Evolutionary conservation across 2,329 filamentous ascomycete species (phyloP).

Genomic region (Colletotrichum sp.): DNA sequence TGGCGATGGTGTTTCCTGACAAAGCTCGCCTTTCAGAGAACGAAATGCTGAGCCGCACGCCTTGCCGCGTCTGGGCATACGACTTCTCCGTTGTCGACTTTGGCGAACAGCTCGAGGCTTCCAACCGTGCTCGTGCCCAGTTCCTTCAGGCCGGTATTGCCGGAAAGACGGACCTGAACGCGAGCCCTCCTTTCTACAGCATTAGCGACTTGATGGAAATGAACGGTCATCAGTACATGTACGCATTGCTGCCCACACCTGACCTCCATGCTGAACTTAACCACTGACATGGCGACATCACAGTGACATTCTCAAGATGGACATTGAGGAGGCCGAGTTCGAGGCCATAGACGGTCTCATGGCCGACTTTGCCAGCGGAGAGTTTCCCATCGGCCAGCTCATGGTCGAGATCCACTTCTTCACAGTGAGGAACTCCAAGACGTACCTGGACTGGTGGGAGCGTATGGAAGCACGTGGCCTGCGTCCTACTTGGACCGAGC

Average conservation of each 20-base stretch:
- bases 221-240: constrained; percentile 42
- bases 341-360: constrained; percentile 30
- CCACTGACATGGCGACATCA: neutral
- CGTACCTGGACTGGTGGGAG: constrained; percentile 27
- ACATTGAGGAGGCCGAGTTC: constrained; percentile 42
- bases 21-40: constrained; percentile 27
- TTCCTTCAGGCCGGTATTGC: constrained; percentile 37
- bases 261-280: neutral
- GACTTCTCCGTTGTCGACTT: constrained; percentile 40
- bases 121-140: constrained; percentile 28
- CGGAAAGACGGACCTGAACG: constrained; percentile 28
- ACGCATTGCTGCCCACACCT: neutral
- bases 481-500: constrained; percentile 28
- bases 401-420: constrained; percentile 25
- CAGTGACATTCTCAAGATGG: constrained; percentile 44
- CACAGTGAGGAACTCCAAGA: constrained; percentile 1
- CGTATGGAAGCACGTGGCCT: constrained; percentile 25
- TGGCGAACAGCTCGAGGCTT: constrained; percentile 28
- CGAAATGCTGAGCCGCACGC: constrained; percentile 39
- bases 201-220: constrained; percentile 40
- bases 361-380: constrained; percentile 22
- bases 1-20: neutral
- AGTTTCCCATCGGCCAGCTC: constrained; percentile 24
- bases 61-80: constrained; percentile 42
- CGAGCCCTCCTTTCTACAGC: constrained; percentile 33